Base-by-base conservation (phyloP, 2,329 filamentous ascomycete genomes). In the Myriosclerotinia duriaeana region DNA sequence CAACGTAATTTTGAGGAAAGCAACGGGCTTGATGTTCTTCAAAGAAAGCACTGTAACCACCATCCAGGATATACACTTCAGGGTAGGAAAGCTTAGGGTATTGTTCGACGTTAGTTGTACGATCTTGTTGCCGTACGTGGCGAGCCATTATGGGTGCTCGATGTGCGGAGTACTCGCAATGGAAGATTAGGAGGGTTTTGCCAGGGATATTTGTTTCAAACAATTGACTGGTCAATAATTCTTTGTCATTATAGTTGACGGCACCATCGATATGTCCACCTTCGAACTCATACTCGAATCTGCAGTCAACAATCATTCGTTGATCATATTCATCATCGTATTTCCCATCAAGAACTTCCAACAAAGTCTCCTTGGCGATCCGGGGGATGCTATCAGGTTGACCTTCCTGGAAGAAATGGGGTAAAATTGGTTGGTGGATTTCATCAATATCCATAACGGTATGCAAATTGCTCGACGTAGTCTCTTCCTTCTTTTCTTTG, bases 101-200 rank as follows among this genome's bases (percentile, higher is more conserved):
- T 71, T 85, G 85, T 77, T 95, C 92, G 64, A 88, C 87, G 78
- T 99, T 99, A 75, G 88, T 83, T 48, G 88, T 87, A 68, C 95
- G 92, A 78, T 99, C 95, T 76, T 92, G 88, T 68, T 92, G 89
- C 71, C 95, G 93, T 69, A 99, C 87, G 78, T 93, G 92, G 74
- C 95, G 93, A 60, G 95, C 95, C 90, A 98, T 98, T 70, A 97
- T 89, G 56, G 95, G 95, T 55, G 95, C 95, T 69, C 95, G 91
- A 78, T 98, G 94, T 50, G 92, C 94, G 44, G 95, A 98, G 80
- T 98, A 99, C 80, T 99, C 95, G 85, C 95, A 99, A 80, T 99
- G 95, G 74, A 99, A 92, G 72, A 99, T 88, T 69, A 99, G 80
- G 14, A 97, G 83, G 0, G 93, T 95, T 71, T 87, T 89, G 60